phyloP scores from a whole-genome alignment of 371 early-diverging fungal species.

The Circinella minor region DNA sequence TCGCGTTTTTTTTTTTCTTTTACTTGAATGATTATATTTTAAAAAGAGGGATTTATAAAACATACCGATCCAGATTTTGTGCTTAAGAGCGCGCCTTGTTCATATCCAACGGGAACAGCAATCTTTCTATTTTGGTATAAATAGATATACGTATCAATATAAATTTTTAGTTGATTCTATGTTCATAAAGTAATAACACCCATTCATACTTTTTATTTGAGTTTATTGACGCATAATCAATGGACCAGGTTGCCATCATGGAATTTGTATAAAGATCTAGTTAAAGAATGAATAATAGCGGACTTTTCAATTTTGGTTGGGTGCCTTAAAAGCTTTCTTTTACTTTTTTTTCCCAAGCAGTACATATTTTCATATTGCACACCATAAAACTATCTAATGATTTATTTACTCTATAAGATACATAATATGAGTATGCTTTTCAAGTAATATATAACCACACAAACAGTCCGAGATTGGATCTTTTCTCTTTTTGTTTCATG shows the following conservation, averaged over 20 bases:
- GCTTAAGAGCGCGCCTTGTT: slow-evolving; percentile 34
- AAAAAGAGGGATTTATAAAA: neutral
- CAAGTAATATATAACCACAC: no score
- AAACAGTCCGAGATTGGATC: no score
- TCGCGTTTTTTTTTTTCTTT: neutral
- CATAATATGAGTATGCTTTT: no score
- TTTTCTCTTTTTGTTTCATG: no score
- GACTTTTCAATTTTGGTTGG: neutral
- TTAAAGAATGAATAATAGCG: neutral
- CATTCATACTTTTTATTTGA: slow-evolving; percentile 18
- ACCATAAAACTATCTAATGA: no score
- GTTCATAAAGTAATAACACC: no score
- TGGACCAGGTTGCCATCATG: slow-evolving; percentile 38
- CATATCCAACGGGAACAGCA: slow-evolving; percentile 43
- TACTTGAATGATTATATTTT: neutral
- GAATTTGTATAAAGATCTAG: neutral
- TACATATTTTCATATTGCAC: no score
- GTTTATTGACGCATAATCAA: slow-evolving; percentile 43
- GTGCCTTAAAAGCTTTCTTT: no score
- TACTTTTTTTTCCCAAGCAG: no score
- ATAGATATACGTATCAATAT: no score
- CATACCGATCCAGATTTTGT: slow-evolving; percentile 24
- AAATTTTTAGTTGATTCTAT: no score
- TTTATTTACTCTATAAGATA: no score
- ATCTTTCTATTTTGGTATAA: slow-evolving; percentile 7